phyloP scores from a whole-genome alignment of 164 flowering plant species.

The Vitis riparia region DNA sequence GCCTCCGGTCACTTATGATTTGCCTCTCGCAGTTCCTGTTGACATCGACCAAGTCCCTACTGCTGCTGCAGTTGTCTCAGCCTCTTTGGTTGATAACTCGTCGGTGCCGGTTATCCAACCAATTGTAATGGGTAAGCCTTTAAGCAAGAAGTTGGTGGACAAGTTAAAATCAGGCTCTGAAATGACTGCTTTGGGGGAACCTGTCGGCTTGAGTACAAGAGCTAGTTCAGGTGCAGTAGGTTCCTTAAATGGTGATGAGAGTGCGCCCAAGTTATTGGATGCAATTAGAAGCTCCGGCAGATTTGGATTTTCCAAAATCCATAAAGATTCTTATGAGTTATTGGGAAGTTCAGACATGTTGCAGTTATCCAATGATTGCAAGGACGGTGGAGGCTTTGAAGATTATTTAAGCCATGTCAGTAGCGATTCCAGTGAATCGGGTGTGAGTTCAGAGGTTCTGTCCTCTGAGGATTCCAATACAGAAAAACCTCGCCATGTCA shows the following conservation, averaged over 20 bases:
- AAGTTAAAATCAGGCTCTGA: conserved; percentile 22
- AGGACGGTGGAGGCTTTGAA: conserved; percentile 27
- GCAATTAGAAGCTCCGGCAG: conserved; percentile 37
- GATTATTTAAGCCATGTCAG: conserved; percentile 26
- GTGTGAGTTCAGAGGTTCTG: conserved; percentile 24
- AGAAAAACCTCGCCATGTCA: conserved; percentile 33
- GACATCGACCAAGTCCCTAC: conserved; percentile 56
- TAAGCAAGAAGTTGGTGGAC: conserved; percentile 15
- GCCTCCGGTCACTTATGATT: conserved; percentile 52
- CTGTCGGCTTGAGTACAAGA: conserved; percentile 5
- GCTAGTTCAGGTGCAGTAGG: conserved; percentile 22
- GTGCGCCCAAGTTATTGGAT: conserved; percentile 12
- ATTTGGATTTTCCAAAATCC: conserved; percentile 21
- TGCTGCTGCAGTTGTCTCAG: conserved; percentile 43
- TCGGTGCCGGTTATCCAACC: conserved; percentile 74
- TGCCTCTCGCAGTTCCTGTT: conserved; percentile 66
- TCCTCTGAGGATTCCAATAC: conserved; percentile 40
- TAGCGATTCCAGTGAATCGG: conserved; percentile 28
- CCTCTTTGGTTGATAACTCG: conserved; percentile 24
- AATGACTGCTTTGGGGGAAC: conserved; percentile 8
- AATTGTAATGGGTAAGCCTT: conserved; percentile 22
- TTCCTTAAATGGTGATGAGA: conserved; percentile 14
- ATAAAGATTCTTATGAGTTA: conserved; percentile 27
- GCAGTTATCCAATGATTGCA: conserved; percentile 20
- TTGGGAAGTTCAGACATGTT: conserved; percentile 31